Evolutionary conservation across 768 basidiomycete genomes (phyloP).

Genomic region (Pulveroboletus sp.): DNA sequence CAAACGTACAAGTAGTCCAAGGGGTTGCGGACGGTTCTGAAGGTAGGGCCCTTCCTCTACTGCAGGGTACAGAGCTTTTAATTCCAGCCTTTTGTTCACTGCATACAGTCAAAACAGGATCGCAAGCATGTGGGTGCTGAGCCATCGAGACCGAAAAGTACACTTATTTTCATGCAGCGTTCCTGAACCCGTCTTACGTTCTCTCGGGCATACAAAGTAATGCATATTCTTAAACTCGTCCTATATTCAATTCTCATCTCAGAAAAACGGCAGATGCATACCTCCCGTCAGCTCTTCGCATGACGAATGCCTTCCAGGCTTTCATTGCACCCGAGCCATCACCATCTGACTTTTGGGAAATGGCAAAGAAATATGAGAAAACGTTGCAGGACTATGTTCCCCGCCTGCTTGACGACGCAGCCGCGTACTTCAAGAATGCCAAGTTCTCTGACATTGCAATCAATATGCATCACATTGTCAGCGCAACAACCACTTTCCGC

Average conservation of each 20-base stretch:
- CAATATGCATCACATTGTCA: conserved; percentile 10
- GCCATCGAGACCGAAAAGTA: neutral
- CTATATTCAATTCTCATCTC: neutral
- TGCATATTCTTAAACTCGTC: neutral
- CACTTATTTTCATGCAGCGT: conserved; percentile 1
- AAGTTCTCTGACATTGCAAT: conserved; percentile 1
- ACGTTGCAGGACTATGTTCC: conserved; percentile 1
- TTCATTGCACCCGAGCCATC: neutral
- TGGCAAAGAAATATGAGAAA: neutral
- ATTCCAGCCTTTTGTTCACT: neutral
- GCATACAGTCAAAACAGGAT: neutral
- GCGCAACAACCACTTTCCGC: conserved; percentile 10
- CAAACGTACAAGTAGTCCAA: neutral
- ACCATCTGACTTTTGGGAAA: conserved; percentile 10
- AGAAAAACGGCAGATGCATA: neutral
- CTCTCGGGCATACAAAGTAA: conserved; percentile 3
- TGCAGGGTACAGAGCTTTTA: neutral
- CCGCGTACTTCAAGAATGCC: conserved; percentile 1
- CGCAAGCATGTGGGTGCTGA: neutral
- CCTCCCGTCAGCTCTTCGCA: neutral
- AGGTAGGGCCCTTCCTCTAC: neutral
- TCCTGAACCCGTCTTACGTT: neutral
- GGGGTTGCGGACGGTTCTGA: neutral
- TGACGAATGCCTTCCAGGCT: neutral
- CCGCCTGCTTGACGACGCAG: conserved; percentile 3